phyloP scores from a whole-genome alignment of 1,284 basidiomycete species.

The Cutaneotrichosporon sp. region DNA sequence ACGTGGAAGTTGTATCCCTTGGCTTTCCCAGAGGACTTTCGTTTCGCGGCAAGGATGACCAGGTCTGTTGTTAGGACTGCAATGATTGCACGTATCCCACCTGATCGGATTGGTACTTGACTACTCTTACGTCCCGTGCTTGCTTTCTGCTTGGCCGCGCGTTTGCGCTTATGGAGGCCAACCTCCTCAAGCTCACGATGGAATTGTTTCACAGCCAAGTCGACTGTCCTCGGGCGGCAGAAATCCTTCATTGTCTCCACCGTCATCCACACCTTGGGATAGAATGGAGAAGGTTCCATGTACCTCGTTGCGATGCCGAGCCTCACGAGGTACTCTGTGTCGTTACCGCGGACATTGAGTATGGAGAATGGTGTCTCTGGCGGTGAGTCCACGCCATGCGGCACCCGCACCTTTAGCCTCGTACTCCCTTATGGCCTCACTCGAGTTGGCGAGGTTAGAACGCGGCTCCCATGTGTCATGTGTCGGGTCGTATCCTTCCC shows the following conservation, averaged over 20 bases:
- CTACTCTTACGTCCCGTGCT: too few relatives aligned
- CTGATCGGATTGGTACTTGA: too few relatives aligned
- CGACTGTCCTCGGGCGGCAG: constrained; percentile 3
- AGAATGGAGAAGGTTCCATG: constrained; percentile 25
- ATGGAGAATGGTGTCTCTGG: constrained; percentile 33
- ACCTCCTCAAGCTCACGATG: background rate
- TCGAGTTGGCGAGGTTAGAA: constrained; percentile 44
- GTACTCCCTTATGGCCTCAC: background rate
- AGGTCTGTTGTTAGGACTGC: background rate
- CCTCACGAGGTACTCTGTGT: constrained; percentile 25
- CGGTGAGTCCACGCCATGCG: background rate
- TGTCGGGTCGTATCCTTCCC: constrained; percentile 61
- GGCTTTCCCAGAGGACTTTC: background rate
- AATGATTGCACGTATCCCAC: too few relatives aligned
- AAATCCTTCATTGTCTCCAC: constrained; percentile 21
- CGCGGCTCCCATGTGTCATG: constrained; percentile 67
- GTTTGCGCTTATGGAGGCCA: background rate
- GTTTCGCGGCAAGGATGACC: background rate
- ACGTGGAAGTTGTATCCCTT: background rate
- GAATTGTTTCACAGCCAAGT: background rate
- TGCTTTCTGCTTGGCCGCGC: background rate
- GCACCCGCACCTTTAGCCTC: background rate
- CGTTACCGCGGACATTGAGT: constrained; percentile 13
- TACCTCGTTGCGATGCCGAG: constrained; percentile 16
- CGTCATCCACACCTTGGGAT: constrained; percentile 30